These are phyloP conservation scores for Cryphonectria radicalis DNA, from an alignment of 2,329 filamentous ascomycete species.

Conservation along the genomic window DNA sequence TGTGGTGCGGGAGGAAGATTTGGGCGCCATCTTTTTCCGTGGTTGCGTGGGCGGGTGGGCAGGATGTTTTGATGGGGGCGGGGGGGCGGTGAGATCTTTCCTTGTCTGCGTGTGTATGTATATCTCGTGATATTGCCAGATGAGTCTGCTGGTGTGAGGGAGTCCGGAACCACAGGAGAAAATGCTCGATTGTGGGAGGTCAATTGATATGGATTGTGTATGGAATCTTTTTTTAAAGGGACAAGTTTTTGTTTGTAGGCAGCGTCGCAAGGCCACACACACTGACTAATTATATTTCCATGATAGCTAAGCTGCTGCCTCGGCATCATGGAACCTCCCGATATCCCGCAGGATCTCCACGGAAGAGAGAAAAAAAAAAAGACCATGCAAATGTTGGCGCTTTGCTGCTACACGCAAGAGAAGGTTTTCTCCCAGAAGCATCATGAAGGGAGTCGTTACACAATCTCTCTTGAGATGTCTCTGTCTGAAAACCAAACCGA, in stretches of 20 bases:
- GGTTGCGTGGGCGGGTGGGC: neutral
- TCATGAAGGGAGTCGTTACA: no score
- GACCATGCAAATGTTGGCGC: neutral
- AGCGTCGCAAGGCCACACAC: neutral
- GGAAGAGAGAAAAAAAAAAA: no score
- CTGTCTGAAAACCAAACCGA: no score
- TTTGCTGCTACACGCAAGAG: neutral
- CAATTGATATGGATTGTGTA: neutral
- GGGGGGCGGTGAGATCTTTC: no score
- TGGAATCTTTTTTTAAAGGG: neutral
- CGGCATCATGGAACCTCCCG: neutral
- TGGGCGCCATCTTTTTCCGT: constrained; percentile 6
- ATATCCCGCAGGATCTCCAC: neutral
- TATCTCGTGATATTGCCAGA: neutral
- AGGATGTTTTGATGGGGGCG: neutral
- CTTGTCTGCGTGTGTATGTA: neutral
- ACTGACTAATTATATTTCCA: neutral
- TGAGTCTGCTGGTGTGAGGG: neutral
- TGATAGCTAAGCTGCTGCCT: neutral
- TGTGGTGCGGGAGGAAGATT: neutral
- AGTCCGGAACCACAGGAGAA: neutral
- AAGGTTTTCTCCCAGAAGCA: no score
- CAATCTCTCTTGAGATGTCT: no score
- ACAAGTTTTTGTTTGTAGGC: neutral
- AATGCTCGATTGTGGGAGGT: neutral